phyloP scores from a whole-genome alignment of 1,284 basidiomycete genomes.

The Trametes versicolor region DNA sequence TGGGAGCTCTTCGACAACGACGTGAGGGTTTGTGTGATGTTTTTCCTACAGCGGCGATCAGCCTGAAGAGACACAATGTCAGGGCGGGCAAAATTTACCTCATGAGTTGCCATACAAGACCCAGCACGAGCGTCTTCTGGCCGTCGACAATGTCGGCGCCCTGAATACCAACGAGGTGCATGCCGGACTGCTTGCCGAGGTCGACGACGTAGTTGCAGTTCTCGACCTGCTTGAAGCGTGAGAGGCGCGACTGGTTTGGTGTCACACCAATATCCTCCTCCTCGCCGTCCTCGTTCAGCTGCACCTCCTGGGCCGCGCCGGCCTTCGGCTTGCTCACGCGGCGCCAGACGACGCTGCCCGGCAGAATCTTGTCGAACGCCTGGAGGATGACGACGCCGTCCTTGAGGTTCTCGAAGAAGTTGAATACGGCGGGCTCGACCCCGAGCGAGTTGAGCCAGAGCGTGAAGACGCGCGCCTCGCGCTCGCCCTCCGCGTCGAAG shows the following conservation, averaged over 20 bases:
- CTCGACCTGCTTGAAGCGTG: slow-evolving; percentile 97
- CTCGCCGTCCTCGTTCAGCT: slow-evolving; percentile 65
- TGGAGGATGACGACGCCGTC: slow-evolving; percentile 93
- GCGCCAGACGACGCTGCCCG: slow-evolving; percentile 93
- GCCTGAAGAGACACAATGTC: background rate
- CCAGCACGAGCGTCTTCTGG: slow-evolving; percentile 90
- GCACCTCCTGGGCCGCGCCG: slow-evolving; percentile 52
- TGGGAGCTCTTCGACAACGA: slow-evolving; percentile 77
- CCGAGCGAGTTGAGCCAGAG: slow-evolving; percentile 98
- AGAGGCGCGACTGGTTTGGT: slow-evolving; percentile 85
- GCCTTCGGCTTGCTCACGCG: slow-evolving; percentile 93
- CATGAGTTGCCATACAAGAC: slow-evolving; percentile 99
- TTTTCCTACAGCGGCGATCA: slow-evolving; percentile 61
- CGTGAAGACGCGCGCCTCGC: slow-evolving; percentile 97
- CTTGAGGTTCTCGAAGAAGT: slow-evolving; percentile 95
- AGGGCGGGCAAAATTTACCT: slow-evolving; percentile 55
- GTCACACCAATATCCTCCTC: slow-evolving; percentile 81
- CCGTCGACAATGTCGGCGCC: slow-evolving; percentile 98
- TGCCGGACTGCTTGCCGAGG: slow-evolving; percentile 89
- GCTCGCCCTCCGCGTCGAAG: slow-evolving; percentile 98
- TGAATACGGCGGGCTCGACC: slow-evolving; percentile 96
- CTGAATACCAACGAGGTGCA: slow-evolving; percentile 98
- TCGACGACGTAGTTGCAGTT: slow-evolving; percentile 98
- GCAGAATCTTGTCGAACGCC: slow-evolving; percentile 96
- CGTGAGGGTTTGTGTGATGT: slow-evolving; percentile 92